Evolutionary conservation across 768 basidiomycete genomes (phyloP), one percentile per base, ranked within the genome.

Genomic region (Hypholoma sublateritium): DNA sequence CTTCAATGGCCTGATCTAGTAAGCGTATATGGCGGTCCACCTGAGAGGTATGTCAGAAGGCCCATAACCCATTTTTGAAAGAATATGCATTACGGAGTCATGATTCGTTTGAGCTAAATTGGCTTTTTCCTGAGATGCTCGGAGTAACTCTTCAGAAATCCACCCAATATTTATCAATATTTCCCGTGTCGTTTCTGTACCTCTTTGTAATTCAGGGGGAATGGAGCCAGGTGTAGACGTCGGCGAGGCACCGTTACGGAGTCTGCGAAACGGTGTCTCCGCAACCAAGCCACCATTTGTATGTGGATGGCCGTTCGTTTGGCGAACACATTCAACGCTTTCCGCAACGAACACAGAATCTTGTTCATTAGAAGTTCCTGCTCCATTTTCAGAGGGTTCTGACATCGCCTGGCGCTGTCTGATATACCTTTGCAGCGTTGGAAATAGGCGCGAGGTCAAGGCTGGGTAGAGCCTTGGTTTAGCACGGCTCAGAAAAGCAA

Each of bases 11-110:
- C 62, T 90, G 84, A 61, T 94, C 91, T 21, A 95, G 74, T 39
- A 89, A 78, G 21, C 87, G 84, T 25, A 90, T 85, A 65, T 93
- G 90, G 35, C 92, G 80, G 60, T 93, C 88, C 12, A 93, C 81
- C 92, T 94, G 57, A 56, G 21, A 17, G 54, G 28, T 61, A 11
- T 51, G 50, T 50, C 51, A 56, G 49, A 39, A 35, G 34, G n/a
- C n/a, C n/a, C n/a, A n/a, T n/a, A n/a, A n/a, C n/a, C n/a, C n/a
- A n/a, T n/a, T n/a, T 46, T 36, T 14, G 42, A 44, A 58, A 52
- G 19, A 53, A 46, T 3, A 16, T 16, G 32, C 16, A 36, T 57
- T 66, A 91, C 91, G 35, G 85, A 83, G 62, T 90, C 87, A 62
- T 84, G 82, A 22, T 84, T 82, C 9, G 88, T 80, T 61, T 83